A percentile compares a stretch with the other conserved stretches of the same genome.
These are phyloP conservation scores for Rubus idaeus DNA, from an alignment of 306 rosid genomes.

Conservation along the genomic window DNA sequence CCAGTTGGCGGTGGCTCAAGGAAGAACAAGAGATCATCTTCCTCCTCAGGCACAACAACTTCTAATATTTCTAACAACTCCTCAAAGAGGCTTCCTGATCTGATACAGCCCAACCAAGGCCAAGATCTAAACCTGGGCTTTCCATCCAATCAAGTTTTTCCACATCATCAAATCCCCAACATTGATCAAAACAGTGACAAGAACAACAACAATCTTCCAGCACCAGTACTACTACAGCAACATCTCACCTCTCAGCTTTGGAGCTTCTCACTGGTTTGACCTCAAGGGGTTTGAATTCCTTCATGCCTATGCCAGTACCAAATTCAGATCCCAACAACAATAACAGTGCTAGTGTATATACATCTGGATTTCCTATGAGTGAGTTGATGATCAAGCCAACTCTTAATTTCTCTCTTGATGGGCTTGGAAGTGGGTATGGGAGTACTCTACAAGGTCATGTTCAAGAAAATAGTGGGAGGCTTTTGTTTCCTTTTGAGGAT, in stretches of 20 bases:
- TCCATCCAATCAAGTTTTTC: slow-evolving; percentile 24
- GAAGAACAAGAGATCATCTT: slow-evolving; percentile 64
- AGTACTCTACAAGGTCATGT: slow-evolving; percentile 27
- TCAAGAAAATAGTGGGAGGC: slow-evolving; percentile 39
- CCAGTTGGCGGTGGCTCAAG: slow-evolving; percentile 90
- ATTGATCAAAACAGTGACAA: slow-evolving; percentile 19
- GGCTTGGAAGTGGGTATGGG: slow-evolving; percentile 43
- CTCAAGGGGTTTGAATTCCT: slow-evolving; percentile 57
- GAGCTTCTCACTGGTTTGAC: slow-evolving; percentile 64
- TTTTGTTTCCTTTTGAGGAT: slow-evolving; percentile 66
- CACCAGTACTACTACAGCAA: slow-evolving; percentile 14
- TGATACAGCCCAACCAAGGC: slow-evolving; percentile 25
- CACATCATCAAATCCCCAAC: slow-evolving; percentile 28
- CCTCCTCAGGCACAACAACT: slow-evolving; percentile 13
- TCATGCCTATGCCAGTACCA: slow-evolving; percentile 43
- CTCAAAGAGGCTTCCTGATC: slow-evolving; percentile 47
- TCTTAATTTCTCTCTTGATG: slow-evolving; percentile 63
- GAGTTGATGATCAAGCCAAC: slow-evolving; percentile 55
- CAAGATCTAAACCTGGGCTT: slow-evolving; percentile 69
- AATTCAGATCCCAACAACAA: slow-evolving; percentile 33
- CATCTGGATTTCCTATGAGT: slow-evolving; percentile 39
- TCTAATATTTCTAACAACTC: slow-evolving; percentile 5
- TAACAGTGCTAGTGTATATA: slow-evolving; percentile 15
- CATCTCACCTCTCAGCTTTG: slow-evolving; percentile 54
- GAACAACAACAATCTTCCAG: slow-evolving; percentile 14